Base-by-base conservation (phyloP, 768 basidiomycete species). In the Grammothele lineata region DNA sequence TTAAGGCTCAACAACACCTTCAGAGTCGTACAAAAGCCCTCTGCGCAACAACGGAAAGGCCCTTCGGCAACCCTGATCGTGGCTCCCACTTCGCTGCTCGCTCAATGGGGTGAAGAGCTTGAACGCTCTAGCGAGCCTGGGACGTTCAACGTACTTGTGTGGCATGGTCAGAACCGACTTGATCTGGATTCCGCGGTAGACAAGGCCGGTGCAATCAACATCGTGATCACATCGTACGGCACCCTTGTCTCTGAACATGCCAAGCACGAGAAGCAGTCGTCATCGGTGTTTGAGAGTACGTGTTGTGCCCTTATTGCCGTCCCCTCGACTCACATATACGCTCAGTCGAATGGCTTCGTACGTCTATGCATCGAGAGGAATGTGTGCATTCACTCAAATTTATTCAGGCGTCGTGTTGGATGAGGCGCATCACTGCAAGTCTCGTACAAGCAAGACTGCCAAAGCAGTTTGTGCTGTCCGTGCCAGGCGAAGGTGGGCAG, bases 91-190 rank as follows among this genome's bases (percentile, higher is more conserved):
- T 92, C 92, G 9, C 71, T 98, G 27, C 72, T 97, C 4, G 69
- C 76, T n/a, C 95, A 98, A 62, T 98, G 95, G 95, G 75, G 80
- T n/a, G 83, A 87, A 35, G 95, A 98, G 61, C 70, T 98, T n/a
- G 71, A 81, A 57, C 80, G 88, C n/a, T 89, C 87, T 26, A 87
- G 88, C 54, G 80, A 78, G 56, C 71, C 82, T 32, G 85, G 81
- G 0, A 75, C 82, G 2, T 51, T 93, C 23, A 75, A 77, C 47
- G 73, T 84, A 1, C 64, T 82, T 30, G 70, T 97, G 33, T 95
- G 92, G 87, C 92, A 96, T 62, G 94, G 93, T 3, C 83, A 85
- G 53, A 89, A 90, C 60, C 74, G 92, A 43, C 66, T 77, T n/a
- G 83, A 90, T 57, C 61, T 95, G 24, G 81, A 87, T 43, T 60